Conservation (phyloP, 2,329 filamentous ascomycete genomes). For the Davidsoniella virescens region DNA sequence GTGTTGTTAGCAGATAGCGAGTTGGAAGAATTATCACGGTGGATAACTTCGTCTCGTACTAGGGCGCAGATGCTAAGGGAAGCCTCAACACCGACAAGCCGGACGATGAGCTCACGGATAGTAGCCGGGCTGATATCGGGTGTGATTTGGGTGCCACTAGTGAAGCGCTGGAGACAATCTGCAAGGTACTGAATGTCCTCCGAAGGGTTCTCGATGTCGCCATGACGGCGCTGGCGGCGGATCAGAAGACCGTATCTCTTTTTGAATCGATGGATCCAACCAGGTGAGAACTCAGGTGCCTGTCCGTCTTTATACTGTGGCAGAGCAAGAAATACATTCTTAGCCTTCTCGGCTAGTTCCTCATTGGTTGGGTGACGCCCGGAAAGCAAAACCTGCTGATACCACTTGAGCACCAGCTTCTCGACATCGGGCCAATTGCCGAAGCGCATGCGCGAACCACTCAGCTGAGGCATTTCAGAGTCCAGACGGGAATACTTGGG, state of each 20-base stretch:
- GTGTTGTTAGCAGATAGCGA: not conserved
- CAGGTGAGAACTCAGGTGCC: slow-evolving; percentile 45
- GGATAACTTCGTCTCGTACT: slow-evolving; percentile 41
- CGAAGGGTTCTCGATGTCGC: slow-evolving; percentile 31
- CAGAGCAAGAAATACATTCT: slow-evolving; percentile 39
- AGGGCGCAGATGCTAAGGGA: slow-evolving; percentile 37
- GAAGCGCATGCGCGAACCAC: slow-evolving; percentile 44
- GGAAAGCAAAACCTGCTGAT: slow-evolving; percentile 32
- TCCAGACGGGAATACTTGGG: slow-evolving; percentile 47
- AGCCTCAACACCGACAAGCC: slow-evolving; percentile 38
- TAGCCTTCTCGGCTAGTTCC: slow-evolving; percentile 45
- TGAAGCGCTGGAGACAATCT: slow-evolving; percentile 42
- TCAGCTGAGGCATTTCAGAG: slow-evolving; percentile 41
- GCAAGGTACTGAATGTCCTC: slow-evolving; percentile 44
- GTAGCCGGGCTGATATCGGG: slow-evolving; percentile 31
- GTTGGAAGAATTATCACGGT: slow-evolving; percentile 14
- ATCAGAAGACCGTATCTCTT: slow-evolving; percentile 44
- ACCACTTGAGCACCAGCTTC: slow-evolving; percentile 40
- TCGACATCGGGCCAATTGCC: slow-evolving; percentile 50
- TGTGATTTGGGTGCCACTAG: slow-evolving; percentile 34
- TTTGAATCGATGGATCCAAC: slow-evolving; percentile 50
- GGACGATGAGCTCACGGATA: slow-evolving; percentile 40
- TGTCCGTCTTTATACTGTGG: slow-evolving; percentile 43
- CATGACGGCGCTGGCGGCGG: slow-evolving; percentile 37
- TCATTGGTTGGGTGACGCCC: slow-evolving; percentile 46